Percentiles rank a stretch among this genome's conserved stretches.
These are phyloP conservation scores for Dactylellina sp. DNA, from an alignment of 2,329 filamentous ascomycete genomes.

Conservation along the genomic window DNA sequence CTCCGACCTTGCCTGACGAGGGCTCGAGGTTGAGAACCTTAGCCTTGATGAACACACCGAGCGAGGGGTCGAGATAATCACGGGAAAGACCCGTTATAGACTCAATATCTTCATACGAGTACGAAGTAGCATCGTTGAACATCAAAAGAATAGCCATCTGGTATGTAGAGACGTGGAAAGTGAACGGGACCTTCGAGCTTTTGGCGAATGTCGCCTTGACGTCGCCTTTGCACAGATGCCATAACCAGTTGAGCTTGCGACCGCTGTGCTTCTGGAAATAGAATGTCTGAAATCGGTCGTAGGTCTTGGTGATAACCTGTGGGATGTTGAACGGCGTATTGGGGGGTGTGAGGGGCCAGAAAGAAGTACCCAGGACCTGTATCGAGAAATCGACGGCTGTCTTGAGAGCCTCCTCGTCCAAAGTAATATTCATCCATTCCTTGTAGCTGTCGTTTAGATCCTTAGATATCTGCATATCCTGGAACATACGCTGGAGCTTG, in stretches of 20 bases:
- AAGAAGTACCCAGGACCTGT: conserved; percentile 92
- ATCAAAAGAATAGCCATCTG: conserved; percentile 96
- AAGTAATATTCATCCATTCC: conserved; percentile 76
- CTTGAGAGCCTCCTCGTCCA: conserved; percentile 75
- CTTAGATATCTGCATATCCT: conserved; percentile 99
- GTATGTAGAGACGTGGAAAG: conserved; percentile 96
- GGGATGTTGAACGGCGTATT: conserved; percentile 90
- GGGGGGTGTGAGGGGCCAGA: conserved; percentile 92
- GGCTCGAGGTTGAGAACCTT: conserved; percentile 83
- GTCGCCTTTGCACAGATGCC: conserved; percentile 98
- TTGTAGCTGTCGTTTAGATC: conserved; percentile 92
- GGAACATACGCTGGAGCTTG: conserved; percentile 99
- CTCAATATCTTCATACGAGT: conserved; percentile 88
- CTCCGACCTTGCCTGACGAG: conserved; percentile 78
- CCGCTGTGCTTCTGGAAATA: conserved; percentile 98
- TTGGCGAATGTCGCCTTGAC: conserved; percentile 94
- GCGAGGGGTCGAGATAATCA: conserved; percentile 86
- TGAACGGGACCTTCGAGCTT: conserved; percentile 88
- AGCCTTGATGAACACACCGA: conserved; percentile 89
- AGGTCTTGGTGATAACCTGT: conserved; percentile 83
- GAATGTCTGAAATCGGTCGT: conserved; percentile 88
- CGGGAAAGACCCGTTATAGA: conserved; percentile 81
- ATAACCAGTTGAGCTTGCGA: conserved; percentile 96
- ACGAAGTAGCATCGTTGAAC: conserved; percentile 89
- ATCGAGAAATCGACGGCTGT: conserved; percentile 85